Percentiles rank a stretch among this genome's conserved stretches.
Evolutionary conservation across 2,329 filamentous ascomycete genomes (phyloP).

Genomic region (Aspergillus alliaceus): DNA sequence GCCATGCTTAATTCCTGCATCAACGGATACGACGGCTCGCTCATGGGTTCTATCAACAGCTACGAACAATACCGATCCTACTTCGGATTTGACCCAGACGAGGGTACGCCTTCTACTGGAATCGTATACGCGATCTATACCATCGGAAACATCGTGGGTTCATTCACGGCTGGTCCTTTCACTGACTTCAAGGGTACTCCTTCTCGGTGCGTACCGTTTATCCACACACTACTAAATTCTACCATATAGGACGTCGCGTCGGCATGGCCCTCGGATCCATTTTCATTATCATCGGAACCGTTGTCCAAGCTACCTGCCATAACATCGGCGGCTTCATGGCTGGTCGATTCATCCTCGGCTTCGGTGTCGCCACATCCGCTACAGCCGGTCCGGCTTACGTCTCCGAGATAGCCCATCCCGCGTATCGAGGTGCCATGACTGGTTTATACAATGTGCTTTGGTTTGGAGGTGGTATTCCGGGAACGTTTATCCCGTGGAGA

Average conservation of each 20-base stretch:
- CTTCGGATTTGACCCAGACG: constrained; percentile 41
- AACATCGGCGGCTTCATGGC: constrained; percentile 30
- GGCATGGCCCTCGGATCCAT: constrained; percentile 29
- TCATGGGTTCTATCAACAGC: constrained; percentile 52
- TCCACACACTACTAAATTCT: not conserved
- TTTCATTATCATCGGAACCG: constrained; percentile 28
- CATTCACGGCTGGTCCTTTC: constrained; percentile 46
- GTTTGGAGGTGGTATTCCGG: constrained; percentile 50
- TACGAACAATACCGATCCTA: constrained; percentile 47
- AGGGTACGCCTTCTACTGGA: constrained; percentile 45
- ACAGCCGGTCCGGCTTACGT: constrained; percentile 35
- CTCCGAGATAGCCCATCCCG: constrained; percentile 39
- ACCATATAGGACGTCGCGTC: constrained; percentile 21
- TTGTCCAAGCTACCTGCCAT: constrained; percentile 27
- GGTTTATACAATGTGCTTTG: constrained; percentile 44
- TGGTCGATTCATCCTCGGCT: constrained; percentile 33
- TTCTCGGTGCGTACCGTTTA: not conserved
- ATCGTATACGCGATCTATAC: constrained; percentile 53
- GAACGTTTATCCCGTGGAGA: constrained; percentile 49
- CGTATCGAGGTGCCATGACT: constrained; percentile 38
- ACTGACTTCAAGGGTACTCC: constrained; percentile 38
- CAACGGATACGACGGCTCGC: constrained; percentile 51
- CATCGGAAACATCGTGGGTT: constrained; percentile 51
- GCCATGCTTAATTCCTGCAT: constrained; percentile 48
- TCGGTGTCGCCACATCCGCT: constrained; percentile 29